These are phyloP conservation scores for Lagenaria siceraria DNA, from an alignment of 306 rosid genomes.

Conservation along the genomic window DNA sequence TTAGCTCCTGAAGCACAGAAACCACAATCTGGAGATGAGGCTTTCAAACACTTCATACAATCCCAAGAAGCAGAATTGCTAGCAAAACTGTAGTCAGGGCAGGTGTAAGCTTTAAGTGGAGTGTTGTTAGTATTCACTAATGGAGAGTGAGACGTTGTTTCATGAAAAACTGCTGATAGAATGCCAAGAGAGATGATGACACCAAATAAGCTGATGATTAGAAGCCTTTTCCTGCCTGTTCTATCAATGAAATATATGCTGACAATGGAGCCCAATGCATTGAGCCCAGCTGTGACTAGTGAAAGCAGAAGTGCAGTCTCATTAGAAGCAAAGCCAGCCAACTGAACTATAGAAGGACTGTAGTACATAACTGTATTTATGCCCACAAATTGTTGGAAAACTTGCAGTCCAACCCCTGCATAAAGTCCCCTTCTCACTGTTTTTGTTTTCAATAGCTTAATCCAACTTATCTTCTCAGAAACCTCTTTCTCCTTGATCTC, in stretches of 20 bases:
- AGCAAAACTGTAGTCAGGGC: slow-evolving; percentile 29
- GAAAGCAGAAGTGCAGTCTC: slow-evolving; percentile 66
- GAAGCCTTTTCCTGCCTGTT: slow-evolving; percentile 54
- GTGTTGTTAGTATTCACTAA: slow-evolving; percentile 22
- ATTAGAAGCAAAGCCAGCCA: slow-evolving; percentile 75
- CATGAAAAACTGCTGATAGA: slow-evolving; percentile 33
- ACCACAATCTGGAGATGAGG: slow-evolving; percentile 29
- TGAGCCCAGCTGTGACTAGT: slow-evolving; percentile 62
- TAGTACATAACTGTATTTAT: slow-evolving; percentile 83
- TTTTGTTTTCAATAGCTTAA: slow-evolving; percentile 19
- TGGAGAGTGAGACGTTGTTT: slow-evolving; percentile 48
- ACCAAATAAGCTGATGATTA: slow-evolving; percentile 47
- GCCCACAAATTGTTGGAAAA: slow-evolving; percentile 69
- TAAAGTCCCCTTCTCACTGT: slow-evolving; percentile 64
- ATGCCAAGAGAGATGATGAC: slow-evolving; percentile 37
- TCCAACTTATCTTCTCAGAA: slow-evolving; percentile 19
- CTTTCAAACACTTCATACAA: slow-evolving; percentile 62
- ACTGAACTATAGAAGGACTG: slow-evolving; percentile 75
- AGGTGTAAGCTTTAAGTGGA: slow-evolving; percentile 45
- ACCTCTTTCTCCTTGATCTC: slow-evolving; percentile 40
- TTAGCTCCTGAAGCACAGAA: slow-evolving; percentile 32
- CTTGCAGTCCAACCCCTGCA: slow-evolving; percentile 66
- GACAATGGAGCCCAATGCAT: slow-evolving; percentile 44
- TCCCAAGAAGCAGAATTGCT: slow-evolving; percentile 40
- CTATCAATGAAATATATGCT: slow-evolving; percentile 54